Base-by-base conservation (phyloP, 169 alveolate genomes). In the Plasmodium cynomolgi region DNA sequence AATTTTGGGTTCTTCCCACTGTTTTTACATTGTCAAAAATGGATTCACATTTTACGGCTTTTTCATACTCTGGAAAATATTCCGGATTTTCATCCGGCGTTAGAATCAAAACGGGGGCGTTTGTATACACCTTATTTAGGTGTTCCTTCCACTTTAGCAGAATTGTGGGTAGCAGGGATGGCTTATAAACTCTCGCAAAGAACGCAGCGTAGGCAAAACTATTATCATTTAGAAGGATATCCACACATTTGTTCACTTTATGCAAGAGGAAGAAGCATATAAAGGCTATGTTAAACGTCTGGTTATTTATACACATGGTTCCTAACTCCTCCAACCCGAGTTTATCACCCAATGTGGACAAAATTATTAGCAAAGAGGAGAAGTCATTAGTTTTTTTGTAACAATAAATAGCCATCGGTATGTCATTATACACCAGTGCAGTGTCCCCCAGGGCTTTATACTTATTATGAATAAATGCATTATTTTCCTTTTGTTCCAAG, bases 361-460 rank as follows among this genome's bases (percentile, higher is more conserved):
- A 77, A 54, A 97, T 95, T 33, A 97, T 82, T 71, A 90, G 33
- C 31, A 96, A 56, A 34, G 97, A 95, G n/a, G 97, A 88, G 81
- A 93, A 84, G 83, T 97, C 98, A 41, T 93, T 93, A 26, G 96
- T 96, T 58, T 84, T 88, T 56, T 90, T 90, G 91, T 95, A 96
- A 72, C 98, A 96, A 77, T 93, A 95, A 39, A 93, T 96, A 7
- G 98, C 98, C 84, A 93, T 93, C 29, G 95, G 94, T 75, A 95
- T 93, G 83, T 93, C 96, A 77, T 96, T 92, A 75, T 88, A 74
- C 44, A 97, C 96, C 31, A 97, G 86, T 74, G 97, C 96, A 17
- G 96, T 82, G 83, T 96, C 97, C 17, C 98, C 98, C 44, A 97
- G 95, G 11, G 95, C 93, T 84, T 97, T 97, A 96, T 98, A 97